These are phyloP conservation scores for Nakazawaea pomicola DNA, from an alignment of 805 yeast genomes.

Conservation along the genomic window DNA sequence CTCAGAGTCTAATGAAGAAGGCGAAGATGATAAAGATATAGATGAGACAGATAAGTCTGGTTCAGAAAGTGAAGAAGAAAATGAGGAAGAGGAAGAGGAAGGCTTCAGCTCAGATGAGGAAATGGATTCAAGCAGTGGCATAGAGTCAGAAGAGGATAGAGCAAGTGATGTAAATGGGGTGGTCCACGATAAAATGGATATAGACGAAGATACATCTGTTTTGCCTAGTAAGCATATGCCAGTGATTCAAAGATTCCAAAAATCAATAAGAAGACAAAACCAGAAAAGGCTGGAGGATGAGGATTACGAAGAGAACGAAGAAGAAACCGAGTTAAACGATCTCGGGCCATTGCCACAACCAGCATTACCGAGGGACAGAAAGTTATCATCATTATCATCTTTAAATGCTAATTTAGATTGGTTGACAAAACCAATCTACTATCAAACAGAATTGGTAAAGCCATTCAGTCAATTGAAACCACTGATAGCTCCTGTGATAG, in stretches of 20 bases:
- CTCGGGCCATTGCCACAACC: slow-evolving; percentile 87
- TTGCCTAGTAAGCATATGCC: slow-evolving; percentile 38
- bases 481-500: slow-evolving; percentile 35
- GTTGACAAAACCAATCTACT: slow-evolving; percentile 61
- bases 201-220: slow-evolving; percentile 15
- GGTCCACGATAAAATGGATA: slow-evolving; percentile 11
- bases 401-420: slow-evolving; percentile 47
- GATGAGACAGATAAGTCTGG: slow-evolving; percentile 7
- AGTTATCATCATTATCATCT: slow-evolving; percentile 27
- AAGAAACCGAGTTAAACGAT: slow-evolving; percentile 31
- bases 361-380: slow-evolving; percentile 49
- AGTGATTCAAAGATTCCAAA: slow-evolving; percentile 49
- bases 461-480: slow-evolving; percentile 45
- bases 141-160: neutral
- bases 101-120: slow-evolving; percentile 16
- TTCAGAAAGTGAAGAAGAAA: slow-evolving; percentile 23
- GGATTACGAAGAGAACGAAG: slow-evolving; percentile 20
- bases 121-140: neutral
- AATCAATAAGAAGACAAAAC: slow-evolving; percentile 28
- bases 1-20: slow-evolving; percentile 12
- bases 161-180: slow-evolving; percentile 8
- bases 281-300: slow-evolving; percentile 16
- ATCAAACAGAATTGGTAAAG: slow-evolving; percentile 39
- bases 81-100: slow-evolving; percentile 36
- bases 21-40: slow-evolving; percentile 15